A percentile compares a stretch with the other conserved stretches of the same genome.
Conservation (phyloP, 2,329 filamentous ascomycete genomes). For the Phialophora expanda region DNA sequence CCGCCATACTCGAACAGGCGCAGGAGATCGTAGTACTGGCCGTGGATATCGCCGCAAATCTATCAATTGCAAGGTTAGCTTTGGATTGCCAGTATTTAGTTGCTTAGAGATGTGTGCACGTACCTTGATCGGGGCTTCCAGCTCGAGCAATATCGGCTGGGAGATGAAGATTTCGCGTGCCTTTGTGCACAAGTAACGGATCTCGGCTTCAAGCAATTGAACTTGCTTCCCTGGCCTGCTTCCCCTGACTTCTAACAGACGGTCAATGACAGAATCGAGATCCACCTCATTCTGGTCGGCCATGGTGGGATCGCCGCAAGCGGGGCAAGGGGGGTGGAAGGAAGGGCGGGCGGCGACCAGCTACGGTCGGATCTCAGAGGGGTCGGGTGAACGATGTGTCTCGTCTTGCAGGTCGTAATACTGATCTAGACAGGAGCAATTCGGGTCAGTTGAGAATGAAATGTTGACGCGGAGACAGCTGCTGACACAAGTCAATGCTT, state of each 20-base stretch:
- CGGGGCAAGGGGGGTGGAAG: slow-evolving; percentile 33
- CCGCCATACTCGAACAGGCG: slow-evolving; percentile 98
- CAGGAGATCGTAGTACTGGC: slow-evolving; percentile 97
- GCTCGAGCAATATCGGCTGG: slow-evolving; percentile 94
- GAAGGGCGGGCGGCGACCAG: slow-evolving; percentile 36
- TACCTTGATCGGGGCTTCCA: slow-evolving; percentile 99
- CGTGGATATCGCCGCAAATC: slow-evolving; percentile 99
- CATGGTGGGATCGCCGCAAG: slow-evolving; percentile 57
- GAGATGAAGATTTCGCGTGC: slow-evolving; percentile 99
- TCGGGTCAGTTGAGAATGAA: slow-evolving; percentile 28
- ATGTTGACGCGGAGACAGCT: slow-evolving; percentile 9
- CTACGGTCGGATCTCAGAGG: slow-evolving; percentile 30
- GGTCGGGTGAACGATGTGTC: slow-evolving; percentile 28
- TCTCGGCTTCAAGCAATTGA: slow-evolving; percentile 93
- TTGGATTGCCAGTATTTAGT: background rate
- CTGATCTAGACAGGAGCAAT: slow-evolving; percentile 17
- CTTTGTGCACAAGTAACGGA: slow-evolving; percentile 96
- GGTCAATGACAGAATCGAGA: slow-evolving; percentile 98
- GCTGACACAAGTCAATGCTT: slow-evolving; percentile 29
- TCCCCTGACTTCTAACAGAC: slow-evolving; percentile 94
- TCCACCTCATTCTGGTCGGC: slow-evolving; percentile 88
- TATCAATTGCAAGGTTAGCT: slow-evolving; percentile 48
- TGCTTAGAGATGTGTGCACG: slow-evolving; percentile 16
- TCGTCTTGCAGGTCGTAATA: slow-evolving; percentile 13
- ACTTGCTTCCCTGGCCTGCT: slow-evolving; percentile 99